Conservation (phyloP, 2,329 filamentous ascomycete species). For the Paracoccidioides lutzii region DNA sequence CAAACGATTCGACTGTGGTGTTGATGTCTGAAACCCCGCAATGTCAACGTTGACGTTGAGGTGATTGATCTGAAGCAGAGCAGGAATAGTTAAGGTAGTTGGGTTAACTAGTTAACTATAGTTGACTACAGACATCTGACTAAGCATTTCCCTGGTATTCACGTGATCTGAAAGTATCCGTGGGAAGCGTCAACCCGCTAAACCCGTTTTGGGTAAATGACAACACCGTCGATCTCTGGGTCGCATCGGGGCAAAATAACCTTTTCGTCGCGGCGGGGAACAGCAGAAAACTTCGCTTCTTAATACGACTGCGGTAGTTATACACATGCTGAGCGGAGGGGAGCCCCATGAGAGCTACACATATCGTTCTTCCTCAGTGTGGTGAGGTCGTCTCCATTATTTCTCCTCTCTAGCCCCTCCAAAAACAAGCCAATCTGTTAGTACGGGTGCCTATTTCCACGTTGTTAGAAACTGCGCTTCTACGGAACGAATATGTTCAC, state of each 20-base stretch:
- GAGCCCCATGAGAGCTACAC: too few relatives aligned
- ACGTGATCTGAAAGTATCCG: slow-evolving; percentile 11
- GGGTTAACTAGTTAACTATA: neutral
- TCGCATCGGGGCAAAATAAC: neutral
- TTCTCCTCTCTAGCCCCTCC: too few relatives aligned
- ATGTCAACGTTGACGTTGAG: neutral
- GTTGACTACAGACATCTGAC: neutral
- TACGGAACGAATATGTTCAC: too few relatives aligned
- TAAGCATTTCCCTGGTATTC: neutral
- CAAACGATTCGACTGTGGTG: neutral
- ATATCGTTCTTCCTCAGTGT: too few relatives aligned
- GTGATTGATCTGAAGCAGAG: neutral
- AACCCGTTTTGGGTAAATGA: slow-evolving; percentile 5
- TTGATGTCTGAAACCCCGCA: neutral
- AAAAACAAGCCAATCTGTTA: too few relatives aligned
- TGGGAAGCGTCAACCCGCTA: slow-evolving; percentile 2
- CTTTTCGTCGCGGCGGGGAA: neutral
- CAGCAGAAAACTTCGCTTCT: neutral
- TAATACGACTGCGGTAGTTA: too few relatives aligned
- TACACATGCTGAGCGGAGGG: too few relatives aligned
- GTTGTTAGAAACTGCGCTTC: too few relatives aligned
- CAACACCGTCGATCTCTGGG: slow-evolving; percentile 1
- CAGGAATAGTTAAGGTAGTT: neutral
- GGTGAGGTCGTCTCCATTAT: too few relatives aligned
- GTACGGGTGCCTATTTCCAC: too few relatives aligned